phyloP scores from a whole-genome alignment of 2,329 filamentous ascomycete species.

The Pyricularia grisea region DNA sequence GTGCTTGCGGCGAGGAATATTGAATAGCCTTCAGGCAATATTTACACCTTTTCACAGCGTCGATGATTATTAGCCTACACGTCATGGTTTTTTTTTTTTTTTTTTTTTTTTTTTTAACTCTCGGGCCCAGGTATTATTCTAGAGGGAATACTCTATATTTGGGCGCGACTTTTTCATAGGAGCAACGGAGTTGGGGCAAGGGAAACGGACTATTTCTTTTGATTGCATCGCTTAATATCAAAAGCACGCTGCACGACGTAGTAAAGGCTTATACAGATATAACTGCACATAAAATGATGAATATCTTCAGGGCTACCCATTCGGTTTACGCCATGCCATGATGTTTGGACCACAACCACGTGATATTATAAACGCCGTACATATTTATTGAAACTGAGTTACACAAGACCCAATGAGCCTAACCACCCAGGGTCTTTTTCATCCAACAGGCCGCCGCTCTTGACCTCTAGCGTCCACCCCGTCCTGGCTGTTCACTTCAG shows the following conservation, averaged over 20 bases:
- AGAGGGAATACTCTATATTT: background rate
- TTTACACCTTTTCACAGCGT: background rate
- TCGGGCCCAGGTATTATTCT: background rate
- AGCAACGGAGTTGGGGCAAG: background rate
- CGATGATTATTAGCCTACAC: background rate
- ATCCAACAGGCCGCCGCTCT: background rate
- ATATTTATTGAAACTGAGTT: background rate
- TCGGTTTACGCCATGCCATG: background rate
- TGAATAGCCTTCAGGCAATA: slow-evolving; percentile 22
- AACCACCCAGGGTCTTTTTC: background rate
- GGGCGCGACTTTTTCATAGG: background rate
- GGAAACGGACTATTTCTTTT: background rate
- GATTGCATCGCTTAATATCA: background rate
- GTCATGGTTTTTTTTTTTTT: too few relatives aligned
- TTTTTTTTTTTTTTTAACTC: background rate
- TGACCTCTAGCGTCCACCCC: background rate
- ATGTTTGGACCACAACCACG: background rate
- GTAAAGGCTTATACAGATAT: background rate
- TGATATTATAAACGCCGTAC: background rate
- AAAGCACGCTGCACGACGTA: background rate
- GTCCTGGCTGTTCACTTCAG: too few relatives aligned
- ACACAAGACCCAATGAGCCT: background rate
- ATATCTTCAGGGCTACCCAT: background rate
- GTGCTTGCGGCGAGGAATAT: slow-evolving; percentile 47
- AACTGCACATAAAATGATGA: background rate